A percentile compares a stretch with the other conserved stretches of the same genome.
Evolutionary conservation across 345 rosid species (phyloP).

Genomic region (Ailanthus altissimus): DNA sequence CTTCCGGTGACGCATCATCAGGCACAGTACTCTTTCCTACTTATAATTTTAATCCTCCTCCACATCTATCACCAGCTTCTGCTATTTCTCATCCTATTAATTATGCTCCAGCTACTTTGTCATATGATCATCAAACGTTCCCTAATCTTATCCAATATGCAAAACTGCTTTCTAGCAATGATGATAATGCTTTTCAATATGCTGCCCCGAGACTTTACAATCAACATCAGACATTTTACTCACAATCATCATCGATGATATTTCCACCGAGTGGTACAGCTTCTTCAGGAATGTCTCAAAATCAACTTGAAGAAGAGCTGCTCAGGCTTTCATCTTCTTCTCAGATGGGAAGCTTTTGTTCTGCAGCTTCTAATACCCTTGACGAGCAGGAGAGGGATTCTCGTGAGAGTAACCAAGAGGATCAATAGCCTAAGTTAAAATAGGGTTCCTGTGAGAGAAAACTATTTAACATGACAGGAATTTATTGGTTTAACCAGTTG

Average conservation of each 20-base stretch:
- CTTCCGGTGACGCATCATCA: neutral
- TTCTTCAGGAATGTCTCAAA: neutral
- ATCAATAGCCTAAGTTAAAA: neutral
- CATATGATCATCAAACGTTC: conserved; percentile 18
- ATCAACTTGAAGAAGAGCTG: conserved; percentile 17
- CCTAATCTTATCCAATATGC: conserved; percentile 27
- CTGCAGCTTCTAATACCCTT: neutral
- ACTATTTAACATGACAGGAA: neutral
- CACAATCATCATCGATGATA: conserved; percentile 5
- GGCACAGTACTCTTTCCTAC: neutral
- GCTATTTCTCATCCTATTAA: neutral
- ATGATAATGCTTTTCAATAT: conserved; percentile 10
- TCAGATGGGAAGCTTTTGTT: conserved; percentile 18
- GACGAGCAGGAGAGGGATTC: conserved; percentile 12
- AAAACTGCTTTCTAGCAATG: conserved; percentile 24
- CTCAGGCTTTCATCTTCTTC: conserved; percentile 18
- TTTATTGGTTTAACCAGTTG: neutral
- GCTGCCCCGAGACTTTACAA: conserved; percentile 10
- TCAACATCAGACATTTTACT: conserved; percentile 15
- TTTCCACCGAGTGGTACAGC: neutral
- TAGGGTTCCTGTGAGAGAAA: neutral
- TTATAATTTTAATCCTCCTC: neutral
- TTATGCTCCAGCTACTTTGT: neutral
- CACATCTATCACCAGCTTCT: neutral
- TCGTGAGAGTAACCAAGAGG: neutral